Conservation (phyloP, 768 basidiomycete species). For the Lactifluus rugatus region DNA sequence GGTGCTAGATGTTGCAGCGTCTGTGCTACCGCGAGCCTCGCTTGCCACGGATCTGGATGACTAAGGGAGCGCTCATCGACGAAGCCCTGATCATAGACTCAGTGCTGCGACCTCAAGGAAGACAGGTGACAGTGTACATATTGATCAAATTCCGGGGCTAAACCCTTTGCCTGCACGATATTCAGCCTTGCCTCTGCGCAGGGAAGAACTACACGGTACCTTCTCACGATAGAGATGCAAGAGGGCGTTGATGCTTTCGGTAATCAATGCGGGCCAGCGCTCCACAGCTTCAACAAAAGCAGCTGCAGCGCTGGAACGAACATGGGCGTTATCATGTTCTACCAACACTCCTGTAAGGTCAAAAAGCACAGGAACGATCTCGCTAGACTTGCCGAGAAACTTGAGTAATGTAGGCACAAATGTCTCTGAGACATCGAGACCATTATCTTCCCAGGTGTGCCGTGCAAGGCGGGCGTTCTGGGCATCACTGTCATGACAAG, state of each 20-base stretch:
- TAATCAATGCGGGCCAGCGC: conserved; percentile 53
- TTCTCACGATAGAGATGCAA: conserved; percentile 77
- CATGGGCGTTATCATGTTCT: conserved; percentile 78
- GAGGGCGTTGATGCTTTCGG: conserved; percentile 41
- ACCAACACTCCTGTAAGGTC: background rate
- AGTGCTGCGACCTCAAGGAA: background rate
- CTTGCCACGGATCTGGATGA: conserved; percentile 79
- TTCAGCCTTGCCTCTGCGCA: background rate
- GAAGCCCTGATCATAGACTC: conserved; percentile 60
- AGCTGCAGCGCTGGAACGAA: conserved; percentile 58
- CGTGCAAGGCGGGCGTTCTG: conserved; percentile 77
- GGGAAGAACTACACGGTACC: conserved; percentile 29
- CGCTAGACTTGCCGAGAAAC: conserved; percentile 51
- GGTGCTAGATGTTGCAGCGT: conserved; percentile 62
- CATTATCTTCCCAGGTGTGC: conserved; percentile 93
- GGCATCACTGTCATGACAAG: conserved; percentile 81
- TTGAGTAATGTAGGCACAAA: conserved; percentile 48
- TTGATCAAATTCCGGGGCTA: conserved; percentile 88
- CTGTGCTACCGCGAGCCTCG: conserved; percentile 63
- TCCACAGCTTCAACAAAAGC: conserved; percentile 72
- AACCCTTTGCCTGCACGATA: conserved; percentile 55
- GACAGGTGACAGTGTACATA: conserved; percentile 47
- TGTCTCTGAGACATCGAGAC: conserved; percentile 70
- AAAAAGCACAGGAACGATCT: background rate
- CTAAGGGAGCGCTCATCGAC: conserved; percentile 81